Evolutionary conservation across 2,329 filamentous ascomycete species (phyloP).

Genomic region (Stemphylium lycopersici): DNA sequence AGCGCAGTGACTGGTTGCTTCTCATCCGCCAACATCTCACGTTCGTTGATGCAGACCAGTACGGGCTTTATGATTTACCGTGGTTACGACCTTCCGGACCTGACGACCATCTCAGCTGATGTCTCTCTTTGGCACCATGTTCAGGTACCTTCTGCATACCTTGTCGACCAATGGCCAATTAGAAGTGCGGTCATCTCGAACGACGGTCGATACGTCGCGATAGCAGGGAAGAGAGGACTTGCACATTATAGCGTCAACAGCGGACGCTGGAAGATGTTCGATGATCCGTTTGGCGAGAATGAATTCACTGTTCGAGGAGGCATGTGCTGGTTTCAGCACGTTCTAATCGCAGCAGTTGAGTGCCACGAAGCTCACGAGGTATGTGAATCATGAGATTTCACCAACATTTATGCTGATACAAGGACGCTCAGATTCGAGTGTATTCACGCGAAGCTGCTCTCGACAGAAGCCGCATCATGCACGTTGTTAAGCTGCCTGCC

Average conservation of each 20-base stretch:
- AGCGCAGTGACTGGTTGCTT: conserved; percentile 94
- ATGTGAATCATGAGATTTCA: conserved; percentile 15
- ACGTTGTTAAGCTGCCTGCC: conserved; percentile 77
- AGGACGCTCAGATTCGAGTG: conserved; percentile 68
- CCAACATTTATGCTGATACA: conserved; percentile 10
- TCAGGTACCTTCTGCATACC: conserved; percentile 81
- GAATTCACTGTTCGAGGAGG: conserved; percentile 92
- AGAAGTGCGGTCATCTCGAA: conserved; percentile 84
- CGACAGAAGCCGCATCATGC: conserved; percentile 73
- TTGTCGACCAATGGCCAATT: conserved; percentile 93
- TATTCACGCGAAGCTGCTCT: conserved; percentile 87
- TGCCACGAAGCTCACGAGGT: conserved; percentile 78
- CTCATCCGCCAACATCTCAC: conserved; percentile 85
- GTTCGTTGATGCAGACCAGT: conserved; percentile 87
- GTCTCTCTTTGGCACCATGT: conserved; percentile 94
- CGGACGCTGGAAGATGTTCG: conserved; percentile 93
- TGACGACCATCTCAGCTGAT: conserved; percentile 90
- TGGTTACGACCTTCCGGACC: conserved; percentile 87
- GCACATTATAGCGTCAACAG: conserved; percentile 96
- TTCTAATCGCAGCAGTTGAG: conserved; percentile 92
- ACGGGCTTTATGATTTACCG: conserved; percentile 90
- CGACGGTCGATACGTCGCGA: conserved; percentile 91
- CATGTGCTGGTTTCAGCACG: conserved; percentile 99
- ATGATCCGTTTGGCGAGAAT: conserved; percentile 79
- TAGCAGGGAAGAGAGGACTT: conserved; percentile 90